A percentile compares a stretch with the other conserved stretches of the same genome.
Conservation (phyloP, 345 rosid genomes). For the Microcos paniculata region DNA sequence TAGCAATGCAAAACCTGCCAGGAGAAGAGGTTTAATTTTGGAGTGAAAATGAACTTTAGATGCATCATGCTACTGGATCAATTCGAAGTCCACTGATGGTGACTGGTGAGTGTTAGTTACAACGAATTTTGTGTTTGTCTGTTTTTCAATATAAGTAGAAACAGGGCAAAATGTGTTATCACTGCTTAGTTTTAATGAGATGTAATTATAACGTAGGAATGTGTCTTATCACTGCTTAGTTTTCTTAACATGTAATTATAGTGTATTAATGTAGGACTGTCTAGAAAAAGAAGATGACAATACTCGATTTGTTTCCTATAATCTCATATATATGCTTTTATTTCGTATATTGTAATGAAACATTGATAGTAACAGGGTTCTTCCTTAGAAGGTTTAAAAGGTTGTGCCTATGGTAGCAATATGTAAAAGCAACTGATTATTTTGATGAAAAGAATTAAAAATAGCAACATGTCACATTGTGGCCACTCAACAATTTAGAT, state of each 20-base stretch:
- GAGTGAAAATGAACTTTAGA: not conserved
- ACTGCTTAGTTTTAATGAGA: no score
- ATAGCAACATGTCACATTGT: not conserved
- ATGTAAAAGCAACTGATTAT: not conserved
- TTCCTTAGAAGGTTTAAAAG: not conserved
- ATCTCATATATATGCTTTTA: not conserved
- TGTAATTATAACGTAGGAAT: not conserved
- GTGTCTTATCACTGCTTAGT: not conserved
- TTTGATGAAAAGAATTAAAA: not conserved
- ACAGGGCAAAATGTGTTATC: not conserved
- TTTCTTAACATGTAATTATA: not conserved
- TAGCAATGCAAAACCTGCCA: not conserved
- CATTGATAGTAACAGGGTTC: not conserved
- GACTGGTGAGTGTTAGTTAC: slow-evolving; percentile 4
- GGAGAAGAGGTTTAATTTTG: not conserved
- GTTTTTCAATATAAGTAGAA: not conserved
- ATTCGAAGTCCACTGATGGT: not conserved
- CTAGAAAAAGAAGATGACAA: not conserved
- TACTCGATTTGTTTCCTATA: not conserved
- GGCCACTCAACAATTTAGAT: not conserved
- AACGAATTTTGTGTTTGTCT: not conserved
- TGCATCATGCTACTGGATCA: not conserved
- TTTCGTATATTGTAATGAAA: not conserved
- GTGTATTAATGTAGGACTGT: not conserved
- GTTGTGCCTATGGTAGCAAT: not conserved